These are phyloP conservation scores for Luffa acutangula DNA, from an alignment of 306 rosid genomes.

Conservation along the genomic window DNA sequence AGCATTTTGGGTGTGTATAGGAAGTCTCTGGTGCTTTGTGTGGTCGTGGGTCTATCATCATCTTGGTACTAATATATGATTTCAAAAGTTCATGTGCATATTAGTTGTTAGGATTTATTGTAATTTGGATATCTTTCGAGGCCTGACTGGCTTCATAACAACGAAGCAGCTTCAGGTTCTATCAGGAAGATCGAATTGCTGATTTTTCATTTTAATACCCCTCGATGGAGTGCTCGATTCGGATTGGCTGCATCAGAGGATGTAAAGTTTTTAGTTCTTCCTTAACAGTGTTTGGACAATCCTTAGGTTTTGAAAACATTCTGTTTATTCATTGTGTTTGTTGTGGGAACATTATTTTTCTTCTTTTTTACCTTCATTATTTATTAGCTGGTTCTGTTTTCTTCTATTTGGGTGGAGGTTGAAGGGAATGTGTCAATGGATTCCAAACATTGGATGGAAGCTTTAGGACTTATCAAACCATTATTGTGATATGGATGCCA, in stretches of 20 bases:
- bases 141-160: constrained; percentile 43
- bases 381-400: neutral
- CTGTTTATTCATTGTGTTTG: neutral
- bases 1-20: constrained; percentile 71
- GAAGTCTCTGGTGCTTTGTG: constrained; percentile 42
- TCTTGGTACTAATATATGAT: constrained; percentile 12
- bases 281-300: neutral
- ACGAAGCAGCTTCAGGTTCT: constrained; percentile 37
- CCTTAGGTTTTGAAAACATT: neutral
- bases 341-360: neutral
- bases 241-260: neutral
- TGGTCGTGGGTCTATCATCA: constrained; percentile 44
- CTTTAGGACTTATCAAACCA: neutral
- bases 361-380: neutral
- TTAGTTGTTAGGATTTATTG: constrained; percentile 38
- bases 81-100: constrained; percentile 50
- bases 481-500: neutral
- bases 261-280: neutral
- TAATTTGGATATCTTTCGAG: constrained; percentile 30
- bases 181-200: constrained; percentile 13
- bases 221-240: neutral
- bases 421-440: neutral
- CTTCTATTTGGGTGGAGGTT: neutral
- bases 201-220: neutral
- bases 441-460: neutral